Base-by-base conservation (phyloP, 1,284 basidiomycete genomes). In the Filobasidium uniguttulatum region DNA sequence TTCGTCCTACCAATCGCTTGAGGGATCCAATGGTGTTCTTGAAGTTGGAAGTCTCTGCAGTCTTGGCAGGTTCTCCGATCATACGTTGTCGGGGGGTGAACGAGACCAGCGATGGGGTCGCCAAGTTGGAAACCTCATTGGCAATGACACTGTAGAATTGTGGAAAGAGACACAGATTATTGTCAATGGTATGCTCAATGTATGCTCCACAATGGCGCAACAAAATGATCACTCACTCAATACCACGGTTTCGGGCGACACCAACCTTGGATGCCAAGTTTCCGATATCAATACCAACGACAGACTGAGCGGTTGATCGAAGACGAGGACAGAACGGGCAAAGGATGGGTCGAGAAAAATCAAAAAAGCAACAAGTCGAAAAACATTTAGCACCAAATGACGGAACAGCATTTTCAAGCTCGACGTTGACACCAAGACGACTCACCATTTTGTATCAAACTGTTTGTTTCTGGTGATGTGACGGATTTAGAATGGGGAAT, bases 41-140 rank as follows among this genome's bases (percentile, higher is more conserved):
- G 76, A 90, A 94, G 73, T 94, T 94, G 59, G 87, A 90, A n/a
- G 83, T 93, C 72, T 96, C 90, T 59, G 90, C 85, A 1, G 86
- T 94, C 74, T 94, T 94, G 61, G 89, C 90, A 20, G 87, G 59
- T 71, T 96, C 90, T 57, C 90, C 90, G 64, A 94, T 83, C 46
- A 81, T 70, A 56, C 90, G 82, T 63, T 89, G 83, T 68, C 84
- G 86, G 36, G 79, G 77, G 25, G 88, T 89, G 71, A 93, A 96
- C 6, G 85, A 87, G 56, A 94, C 80, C 55, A 96, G 78, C 38
- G 90, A 91, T 86, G 89, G 90, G 37, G 90, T 94, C 30, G 80
- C 77, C 57, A 90, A 83, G 75, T 93, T 94, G 15, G 88, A 93
- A 54, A 91, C 88, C 70, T 94, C 90, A 71, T 96, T 96, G 58